Evolutionary conservation across 495 filamentous ascomycete genomes (phyloP), one percentile per base, ranked within the genome.

Genomic region (Bacidia rubella): DNA sequence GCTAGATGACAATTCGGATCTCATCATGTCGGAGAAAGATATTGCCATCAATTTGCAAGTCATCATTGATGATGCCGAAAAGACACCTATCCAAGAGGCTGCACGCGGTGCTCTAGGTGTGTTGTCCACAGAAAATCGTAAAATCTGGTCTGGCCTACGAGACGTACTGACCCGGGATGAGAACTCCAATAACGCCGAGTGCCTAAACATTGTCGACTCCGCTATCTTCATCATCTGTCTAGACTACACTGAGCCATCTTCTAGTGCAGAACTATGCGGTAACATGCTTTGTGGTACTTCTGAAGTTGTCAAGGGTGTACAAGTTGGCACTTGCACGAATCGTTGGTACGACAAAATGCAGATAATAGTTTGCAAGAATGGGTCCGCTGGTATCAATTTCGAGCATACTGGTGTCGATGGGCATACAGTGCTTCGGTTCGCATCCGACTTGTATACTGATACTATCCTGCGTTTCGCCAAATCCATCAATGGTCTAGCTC

Each of bases 261-360:
- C 71, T 35, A 82, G 80, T 1, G 78, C 87, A 0, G 85, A 88
- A 24, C 77, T 97, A 3, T 94, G 87, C 65, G 87, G 86, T 62
- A 98, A 96, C 67, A 97, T 98, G 90, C 86, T 98, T 38, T 97
- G 93, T 60, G 92, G 92, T 27, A 93, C 87, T 0, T 94, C 82
- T 60, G 82, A 90, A 54, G 83, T 98, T 17, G 82, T 95, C 63
- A 82, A 82, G 64, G 92, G 92, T 12, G 86, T 98, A 3, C 92
- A 98, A 67, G 86, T 95, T 29, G 92, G 92, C 20, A 98, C 92
- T 29, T 98, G 92, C 67, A 95, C 90, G 12, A 98, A 98, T 65
- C 76, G 92, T 49, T 98, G 92, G 92, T 98, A 98, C 62, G 92
- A 98, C 67, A 98, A 98, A 68, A 77, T 98, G 23, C 92, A 98